phyloP scores from a whole-genome alignment of 2,329 filamentous ascomycete species.

The Chaetomium sp. region DNA sequence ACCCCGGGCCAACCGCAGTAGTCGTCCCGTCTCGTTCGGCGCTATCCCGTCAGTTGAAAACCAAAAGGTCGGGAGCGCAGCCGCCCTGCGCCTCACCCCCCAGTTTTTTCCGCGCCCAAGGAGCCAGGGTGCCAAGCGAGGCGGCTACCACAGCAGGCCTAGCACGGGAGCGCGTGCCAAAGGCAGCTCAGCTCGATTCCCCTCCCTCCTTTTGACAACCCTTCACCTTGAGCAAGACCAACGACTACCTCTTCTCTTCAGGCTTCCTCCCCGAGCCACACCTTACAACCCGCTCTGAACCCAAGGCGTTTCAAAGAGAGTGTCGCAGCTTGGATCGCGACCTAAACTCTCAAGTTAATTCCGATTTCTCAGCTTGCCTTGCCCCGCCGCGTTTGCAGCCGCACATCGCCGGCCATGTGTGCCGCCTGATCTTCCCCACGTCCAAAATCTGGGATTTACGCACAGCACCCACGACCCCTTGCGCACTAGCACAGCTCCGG shows the following conservation, averaged over 20 bases:
- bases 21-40: background rate
- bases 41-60: background rate
- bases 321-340: background rate
- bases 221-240: background rate
- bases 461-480: conserved; percentile 5
- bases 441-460: conserved; percentile 11
- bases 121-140: background rate
- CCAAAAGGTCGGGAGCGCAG: conserved; percentile 18
- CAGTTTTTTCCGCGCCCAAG: background rate
- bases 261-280: background rate
- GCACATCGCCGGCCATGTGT: conserved; percentile 19
- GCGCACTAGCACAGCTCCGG: background rate
- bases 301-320: background rate
- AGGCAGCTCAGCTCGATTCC: background rate
- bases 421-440: conserved; percentile 17
- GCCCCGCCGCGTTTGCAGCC: conserved; percentile 9
- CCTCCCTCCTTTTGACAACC: background rate
- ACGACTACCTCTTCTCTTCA: background rate
- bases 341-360: background rate
- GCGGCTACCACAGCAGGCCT: background rate
- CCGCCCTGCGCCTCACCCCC: conserved; percentile 22
- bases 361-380: conserved; percentile 2
- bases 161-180: background rate
- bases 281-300: no score
- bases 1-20: no score